Base-by-base conservation (phyloP, 345 rosid genomes). In the Populus euphratica region DNA sequence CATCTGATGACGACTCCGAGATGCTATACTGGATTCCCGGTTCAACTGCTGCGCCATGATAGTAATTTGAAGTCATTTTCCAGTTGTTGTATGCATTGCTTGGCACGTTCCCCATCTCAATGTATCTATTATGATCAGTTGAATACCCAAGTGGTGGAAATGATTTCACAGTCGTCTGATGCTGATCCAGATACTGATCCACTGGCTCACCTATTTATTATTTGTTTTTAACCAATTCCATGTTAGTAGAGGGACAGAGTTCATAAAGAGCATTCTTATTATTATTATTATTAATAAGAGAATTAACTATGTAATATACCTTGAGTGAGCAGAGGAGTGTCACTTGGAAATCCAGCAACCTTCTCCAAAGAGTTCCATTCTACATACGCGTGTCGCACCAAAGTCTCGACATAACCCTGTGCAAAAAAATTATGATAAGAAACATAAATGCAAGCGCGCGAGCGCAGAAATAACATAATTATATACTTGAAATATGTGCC, bases 371-470 rank as follows among this genome's bases (percentile, higher is more conserved):
- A 56, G 63, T 65, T 4, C 97, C 98, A 89, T 10, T 88, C 82
- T 39, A 29, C 2, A 81, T 89, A 74, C 52, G 98, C 98, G 64
- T 86, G 76, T 80, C 83, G 89, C 20, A 86, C 93, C 89, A 90
- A 74, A 35, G 1, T 82, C 76, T 88, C 88, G 13, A 89, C 56
- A 62, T 76, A 83, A 1, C 36, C 10, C 98, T 94, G 86, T 59
- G 5, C n/a, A 5, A 25, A 20, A 35, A 21, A 13, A 2, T 21
- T 23, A 56, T 14, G 5, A 50, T 5, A 3, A 31, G 18, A 21
- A 49, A 9, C 17, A 33, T 4, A 33, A 4, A 33, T 33, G 35
- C 35, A 3, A 4, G 35, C 5, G 35, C 5, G 5, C 5, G 35
- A 33, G 35, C 35, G 5, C 5, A 4, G 0, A 33, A 33, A 33